Evolutionary conservation across 495 filamentous ascomycete genomes (phyloP).

Genomic region (Penicillium bovifimosum): DNA sequence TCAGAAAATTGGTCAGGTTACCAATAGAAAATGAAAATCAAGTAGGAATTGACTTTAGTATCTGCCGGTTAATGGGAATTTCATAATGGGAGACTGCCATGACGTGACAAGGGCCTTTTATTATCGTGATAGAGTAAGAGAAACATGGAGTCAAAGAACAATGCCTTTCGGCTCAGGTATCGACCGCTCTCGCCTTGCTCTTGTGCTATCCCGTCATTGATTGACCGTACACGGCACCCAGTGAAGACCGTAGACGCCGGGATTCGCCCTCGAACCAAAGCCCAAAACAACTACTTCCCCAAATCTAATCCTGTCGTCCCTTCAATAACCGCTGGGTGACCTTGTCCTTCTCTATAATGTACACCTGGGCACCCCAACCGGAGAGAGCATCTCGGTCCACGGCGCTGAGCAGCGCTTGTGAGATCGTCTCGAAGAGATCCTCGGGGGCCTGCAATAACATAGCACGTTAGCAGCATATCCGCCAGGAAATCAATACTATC

Average conservation of each 20-base stretch:
- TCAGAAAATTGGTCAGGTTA: too few relatives aligned
- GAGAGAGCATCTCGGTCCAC: constrained; percentile 95
- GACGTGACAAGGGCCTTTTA: constrained; percentile 24
- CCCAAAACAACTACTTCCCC: constrained; percentile 20
- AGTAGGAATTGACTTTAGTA: neutral
- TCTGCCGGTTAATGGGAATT: neutral
- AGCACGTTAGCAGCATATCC: constrained; percentile 19
- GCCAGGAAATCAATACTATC: neutral
- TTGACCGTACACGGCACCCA: constrained; percentile 24
- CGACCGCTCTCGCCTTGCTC: constrained; percentile 13
- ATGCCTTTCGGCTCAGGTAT: constrained; percentile 9
- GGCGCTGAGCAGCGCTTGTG: constrained; percentile 91
- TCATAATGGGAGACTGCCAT: constrained; percentile 38
- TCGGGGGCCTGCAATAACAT: constrained; percentile 61
- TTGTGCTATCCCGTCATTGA: constrained; percentile 14
- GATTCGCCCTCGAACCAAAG: constrained; percentile 25
- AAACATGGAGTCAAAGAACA: constrained; percentile 17
- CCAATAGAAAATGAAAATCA: neutral
- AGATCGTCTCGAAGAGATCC: constrained; percentile 96
- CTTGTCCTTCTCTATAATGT: constrained; percentile 99
- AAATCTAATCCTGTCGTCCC: constrained; percentile 65
- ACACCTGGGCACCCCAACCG: constrained; percentile 97
- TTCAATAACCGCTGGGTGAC: constrained; percentile 97
- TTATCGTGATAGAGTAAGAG: constrained; percentile 28
- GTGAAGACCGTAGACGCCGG: constrained; percentile 29